Conservation (phyloP, 2,329 filamentous ascomycete genomes). For the Colletotrichum gloeosporioides region DNA sequence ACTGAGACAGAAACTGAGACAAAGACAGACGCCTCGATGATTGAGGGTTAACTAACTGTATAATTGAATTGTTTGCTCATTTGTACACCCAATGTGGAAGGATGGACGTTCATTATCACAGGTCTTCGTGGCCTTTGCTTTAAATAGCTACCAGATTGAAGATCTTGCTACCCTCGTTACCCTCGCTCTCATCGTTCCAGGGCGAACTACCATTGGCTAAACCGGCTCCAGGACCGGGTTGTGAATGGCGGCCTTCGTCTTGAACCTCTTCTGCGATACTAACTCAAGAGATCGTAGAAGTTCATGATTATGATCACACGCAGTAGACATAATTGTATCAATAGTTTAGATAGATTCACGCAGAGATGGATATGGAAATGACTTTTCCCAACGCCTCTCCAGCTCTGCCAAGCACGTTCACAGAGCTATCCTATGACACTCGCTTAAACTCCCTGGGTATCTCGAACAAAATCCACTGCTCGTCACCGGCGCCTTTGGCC, state of each 20-base stretch:
- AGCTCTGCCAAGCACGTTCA: background rate
- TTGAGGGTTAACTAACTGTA: background rate
- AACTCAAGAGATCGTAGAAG: background rate
- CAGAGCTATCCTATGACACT: background rate
- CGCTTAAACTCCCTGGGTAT: constrained; percentile 18
- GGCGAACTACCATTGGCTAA: background rate
- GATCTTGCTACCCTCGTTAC: background rate
- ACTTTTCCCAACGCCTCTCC: background rate
- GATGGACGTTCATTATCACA: background rate
- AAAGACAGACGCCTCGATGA: background rate
- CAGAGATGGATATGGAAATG: background rate
- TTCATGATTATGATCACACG: background rate
- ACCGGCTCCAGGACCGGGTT: background rate
- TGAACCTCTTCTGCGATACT: background rate
- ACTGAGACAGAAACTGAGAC: background rate
- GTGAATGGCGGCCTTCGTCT: background rate
- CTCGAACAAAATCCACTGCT: constrained; percentile 5
- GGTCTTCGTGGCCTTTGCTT: background rate
- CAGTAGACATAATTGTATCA: background rate
- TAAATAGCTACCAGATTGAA: background rate
- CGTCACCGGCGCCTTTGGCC: background rate
- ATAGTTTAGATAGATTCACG: background rate
- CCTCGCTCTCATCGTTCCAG: background rate
- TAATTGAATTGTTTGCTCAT: background rate
- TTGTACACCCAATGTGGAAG: background rate